phyloP scores from a whole-genome alignment of 768 basidiomycete species.

The Xanthoconium stramineum region DNA sequence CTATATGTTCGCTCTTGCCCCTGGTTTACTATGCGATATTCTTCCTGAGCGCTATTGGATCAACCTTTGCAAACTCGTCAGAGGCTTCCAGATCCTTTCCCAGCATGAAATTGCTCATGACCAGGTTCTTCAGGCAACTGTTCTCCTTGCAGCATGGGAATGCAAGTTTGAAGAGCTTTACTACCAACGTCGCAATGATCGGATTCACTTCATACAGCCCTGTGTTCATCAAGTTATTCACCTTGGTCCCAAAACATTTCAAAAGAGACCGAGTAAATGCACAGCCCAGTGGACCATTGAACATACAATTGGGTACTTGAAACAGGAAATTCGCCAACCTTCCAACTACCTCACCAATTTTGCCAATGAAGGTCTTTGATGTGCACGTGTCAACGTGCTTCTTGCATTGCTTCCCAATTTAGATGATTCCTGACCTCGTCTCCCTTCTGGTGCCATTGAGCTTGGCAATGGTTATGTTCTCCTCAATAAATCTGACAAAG shows the following conservation, averaged over 20 bases:
- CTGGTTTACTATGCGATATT: background rate
- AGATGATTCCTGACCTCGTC: background rate
- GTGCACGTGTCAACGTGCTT: background rate
- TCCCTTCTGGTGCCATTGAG: background rate
- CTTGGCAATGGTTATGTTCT: background rate
- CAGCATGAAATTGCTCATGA: background rate
- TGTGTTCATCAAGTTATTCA: background rate
- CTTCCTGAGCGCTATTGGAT: background rate
- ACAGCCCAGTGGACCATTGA: background rate
- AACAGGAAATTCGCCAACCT: background rate
- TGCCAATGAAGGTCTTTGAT: background rate
- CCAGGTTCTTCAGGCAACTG: background rate
- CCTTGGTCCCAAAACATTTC: background rate
- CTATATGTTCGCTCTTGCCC: background rate
- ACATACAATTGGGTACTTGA: background rate
- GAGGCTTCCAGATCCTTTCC: background rate
- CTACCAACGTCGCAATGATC: background rate
- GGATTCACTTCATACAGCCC: background rate
- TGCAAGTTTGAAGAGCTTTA: background rate
- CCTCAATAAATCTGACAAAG: background rate
- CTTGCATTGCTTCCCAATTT: background rate
- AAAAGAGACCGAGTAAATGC: background rate
- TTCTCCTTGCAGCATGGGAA: background rate
- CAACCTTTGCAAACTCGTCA: background rate
- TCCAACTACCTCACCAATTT: background rate